Conservation (phyloP, 169 alveolate species). For the Eimeria necatrix region DNA sequence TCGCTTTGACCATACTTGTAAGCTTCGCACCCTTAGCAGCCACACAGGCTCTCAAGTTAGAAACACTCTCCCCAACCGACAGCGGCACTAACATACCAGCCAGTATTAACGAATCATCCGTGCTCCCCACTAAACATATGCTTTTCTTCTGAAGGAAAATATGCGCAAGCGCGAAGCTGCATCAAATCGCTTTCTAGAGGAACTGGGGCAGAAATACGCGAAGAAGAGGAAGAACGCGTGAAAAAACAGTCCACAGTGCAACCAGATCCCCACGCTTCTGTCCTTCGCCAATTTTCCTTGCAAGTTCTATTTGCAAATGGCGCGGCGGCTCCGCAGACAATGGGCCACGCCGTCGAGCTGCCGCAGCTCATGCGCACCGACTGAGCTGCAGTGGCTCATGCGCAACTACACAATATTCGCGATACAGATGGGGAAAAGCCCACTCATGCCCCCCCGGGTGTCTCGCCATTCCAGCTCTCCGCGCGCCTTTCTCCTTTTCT, state of each 20-base stretch:
- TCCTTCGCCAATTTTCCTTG: not conserved
- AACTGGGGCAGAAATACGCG: conserved; percentile 44
- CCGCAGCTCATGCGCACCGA: not conserved
- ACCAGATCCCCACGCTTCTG: no score
- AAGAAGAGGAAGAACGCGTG: conserved; percentile 29
- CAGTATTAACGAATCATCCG: not conserved
- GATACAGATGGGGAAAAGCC: no score
- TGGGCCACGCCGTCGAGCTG: conserved; percentile 15
- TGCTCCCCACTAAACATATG: not conserved
- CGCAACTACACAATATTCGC: no score
- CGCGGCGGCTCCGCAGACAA: not conserved
- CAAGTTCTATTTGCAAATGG: conserved; percentile 20
- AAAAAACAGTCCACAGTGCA: not conserved
- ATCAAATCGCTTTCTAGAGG: conserved; percentile 56
- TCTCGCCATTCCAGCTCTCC: no score
- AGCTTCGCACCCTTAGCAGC: not conserved
- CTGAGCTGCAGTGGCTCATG: no score
- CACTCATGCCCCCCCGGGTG: no score
- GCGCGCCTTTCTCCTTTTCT: no score
- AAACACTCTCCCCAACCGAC: no score
- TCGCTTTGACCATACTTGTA: conserved; percentile 61
- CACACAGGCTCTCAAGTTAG: not conserved
- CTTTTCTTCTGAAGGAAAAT: conserved; percentile 24
- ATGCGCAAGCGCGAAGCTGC: conserved; percentile 64
- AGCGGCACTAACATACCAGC: not conserved